Conservation (phyloP, 2,329 filamentous ascomycete species). For the Phoma sp. region DNA sequence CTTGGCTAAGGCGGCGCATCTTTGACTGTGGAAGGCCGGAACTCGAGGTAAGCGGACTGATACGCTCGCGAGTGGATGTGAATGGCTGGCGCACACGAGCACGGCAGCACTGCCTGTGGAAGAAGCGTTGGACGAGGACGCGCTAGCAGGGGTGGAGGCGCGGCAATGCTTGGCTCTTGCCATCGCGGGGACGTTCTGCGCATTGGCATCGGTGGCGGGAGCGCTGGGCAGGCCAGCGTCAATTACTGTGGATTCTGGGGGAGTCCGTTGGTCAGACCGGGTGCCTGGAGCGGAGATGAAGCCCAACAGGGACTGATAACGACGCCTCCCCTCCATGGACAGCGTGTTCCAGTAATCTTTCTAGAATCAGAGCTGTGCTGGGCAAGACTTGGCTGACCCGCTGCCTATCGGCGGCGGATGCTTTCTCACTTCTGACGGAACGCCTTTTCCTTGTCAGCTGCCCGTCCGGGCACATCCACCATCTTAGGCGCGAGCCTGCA, state of each 20-base stretch:
- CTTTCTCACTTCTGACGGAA: slow-evolving; percentile 7
- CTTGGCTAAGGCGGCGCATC: slow-evolving; percentile 29
- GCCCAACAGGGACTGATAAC: slow-evolving; percentile 28
- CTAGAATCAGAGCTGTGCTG: slow-evolving; percentile 23
- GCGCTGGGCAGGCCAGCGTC: slow-evolving; percentile 17
- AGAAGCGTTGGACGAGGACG: slow-evolving; percentile 25
- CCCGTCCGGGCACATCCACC: slow-evolving; percentile 24
- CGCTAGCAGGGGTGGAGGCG: slow-evolving; percentile 17
- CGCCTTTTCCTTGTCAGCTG: slow-evolving; percentile 31
- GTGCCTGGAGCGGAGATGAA: slow-evolving; percentile 22
- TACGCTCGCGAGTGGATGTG: slow-evolving; percentile 21
- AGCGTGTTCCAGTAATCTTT: slow-evolving; percentile 27
- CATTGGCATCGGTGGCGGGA: slow-evolving; percentile 26
- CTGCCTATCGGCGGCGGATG: slow-evolving; percentile 14
- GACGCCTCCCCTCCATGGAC: slow-evolving; percentile 5
- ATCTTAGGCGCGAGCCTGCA: slow-evolving; percentile 13
- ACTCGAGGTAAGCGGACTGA: slow-evolving; percentile 16
- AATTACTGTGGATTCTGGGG: slow-evolving; percentile 7
- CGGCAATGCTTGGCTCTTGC: slow-evolving; percentile 16
- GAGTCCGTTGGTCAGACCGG: slow-evolving; percentile 19
- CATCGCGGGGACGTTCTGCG: slow-evolving; percentile 31
- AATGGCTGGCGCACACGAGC: slow-evolving; percentile 26
- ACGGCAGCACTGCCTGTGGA: slow-evolving; percentile 13
- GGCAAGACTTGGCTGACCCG: slow-evolving; percentile 22
- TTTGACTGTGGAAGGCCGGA: slow-evolving; percentile 15